Base-by-base conservation (phyloP, 345 rosid species). In the Jatropha curcas region DNA sequence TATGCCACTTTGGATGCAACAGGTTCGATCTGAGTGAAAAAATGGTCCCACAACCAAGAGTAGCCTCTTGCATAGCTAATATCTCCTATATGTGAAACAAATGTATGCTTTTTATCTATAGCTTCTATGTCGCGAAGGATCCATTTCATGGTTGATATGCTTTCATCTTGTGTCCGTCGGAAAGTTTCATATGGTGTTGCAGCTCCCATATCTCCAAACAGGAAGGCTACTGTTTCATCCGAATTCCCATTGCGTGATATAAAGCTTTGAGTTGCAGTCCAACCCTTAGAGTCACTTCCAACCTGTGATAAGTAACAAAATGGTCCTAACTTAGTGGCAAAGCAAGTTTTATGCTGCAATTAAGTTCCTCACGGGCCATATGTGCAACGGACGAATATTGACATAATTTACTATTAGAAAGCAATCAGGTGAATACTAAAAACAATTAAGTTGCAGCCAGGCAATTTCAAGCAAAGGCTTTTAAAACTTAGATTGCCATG, bases 31-130 rank as follows among this genome's bases (percentile, higher is more conserved):
- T 80, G 94, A 72, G 82, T 60, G 60, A 94, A 92, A 78, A 94
- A 92, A 62, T 92, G 90, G 68, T 94, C 98, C 98, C 98, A 94
- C 71, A 92, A 19, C 98, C 98, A 92, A 8, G 92, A 85, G 80
- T 86, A 87, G 48, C 97, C 97, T 82, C 88, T 72, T 0, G 98
- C 98, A 28, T 94, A 94, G 78, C 98, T 94, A 67, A 94, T 90
- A 75, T 94, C 98, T 28, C 98, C 98, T 12, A 90, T 87, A 67
- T 90, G 98, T 0, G 98, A 94, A 70, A 94, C 80, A 2, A 94
- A 61, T 12, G 89, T 80, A 41, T 89, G 87, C 75, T 86, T 91
- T 43, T 89, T 81, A 43, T 93, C 89, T 30, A 90, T 63, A 75
- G 88, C 87, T 82, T 94, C 81, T 22, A 89, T 78, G 73, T 94